phyloP scores from a whole-genome alignment of 495 filamentous ascomycete species.

The Neurospora cerealis region DNA sequence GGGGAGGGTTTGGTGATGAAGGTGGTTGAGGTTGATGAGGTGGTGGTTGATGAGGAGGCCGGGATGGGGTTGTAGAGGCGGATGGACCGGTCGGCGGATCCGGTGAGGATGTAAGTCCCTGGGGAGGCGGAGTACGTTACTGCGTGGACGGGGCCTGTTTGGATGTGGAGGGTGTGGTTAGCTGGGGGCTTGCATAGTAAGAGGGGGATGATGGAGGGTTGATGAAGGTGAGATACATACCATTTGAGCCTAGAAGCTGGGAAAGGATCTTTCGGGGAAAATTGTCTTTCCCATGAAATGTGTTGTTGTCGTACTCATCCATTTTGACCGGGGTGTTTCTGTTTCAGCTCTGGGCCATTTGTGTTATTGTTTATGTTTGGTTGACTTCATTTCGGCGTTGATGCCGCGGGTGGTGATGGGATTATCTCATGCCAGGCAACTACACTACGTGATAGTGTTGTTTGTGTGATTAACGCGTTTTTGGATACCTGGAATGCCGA shows the following conservation, averaged over 20 bases:
- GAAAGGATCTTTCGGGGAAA: constrained; percentile 5
- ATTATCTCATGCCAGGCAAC: not conserved
- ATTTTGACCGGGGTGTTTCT: not conserved
- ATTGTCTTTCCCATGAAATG: not conserved
- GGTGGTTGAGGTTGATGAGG: constrained; percentile 23
- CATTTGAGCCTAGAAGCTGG: constrained; percentile 29
- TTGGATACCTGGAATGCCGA: not conserved
- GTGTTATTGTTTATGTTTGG: constrained; percentile 10
- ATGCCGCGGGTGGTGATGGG: not conserved
- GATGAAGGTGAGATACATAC: constrained; percentile 7
- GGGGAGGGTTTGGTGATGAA: constrained; percentile 7
- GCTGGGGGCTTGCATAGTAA: not conserved
- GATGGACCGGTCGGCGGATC: constrained; percentile 74
- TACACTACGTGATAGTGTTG: not conserved
- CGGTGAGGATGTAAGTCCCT: constrained; percentile 73
- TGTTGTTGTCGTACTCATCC: not conserved
- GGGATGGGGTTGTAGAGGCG: constrained; percentile 61
- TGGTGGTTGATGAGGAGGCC: constrained; percentile 14
- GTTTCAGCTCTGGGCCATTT: not conserved
- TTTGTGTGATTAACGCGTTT: not conserved
- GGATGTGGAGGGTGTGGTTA: not conserved
- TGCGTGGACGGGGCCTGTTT: constrained; percentile 59
- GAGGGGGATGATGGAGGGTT: not conserved
- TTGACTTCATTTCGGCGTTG: not conserved
- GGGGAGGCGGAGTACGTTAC: constrained; percentile 58